Conservation (phyloP, 2,329 filamentous ascomycete species). For the Penicillium sp. region DNA sequence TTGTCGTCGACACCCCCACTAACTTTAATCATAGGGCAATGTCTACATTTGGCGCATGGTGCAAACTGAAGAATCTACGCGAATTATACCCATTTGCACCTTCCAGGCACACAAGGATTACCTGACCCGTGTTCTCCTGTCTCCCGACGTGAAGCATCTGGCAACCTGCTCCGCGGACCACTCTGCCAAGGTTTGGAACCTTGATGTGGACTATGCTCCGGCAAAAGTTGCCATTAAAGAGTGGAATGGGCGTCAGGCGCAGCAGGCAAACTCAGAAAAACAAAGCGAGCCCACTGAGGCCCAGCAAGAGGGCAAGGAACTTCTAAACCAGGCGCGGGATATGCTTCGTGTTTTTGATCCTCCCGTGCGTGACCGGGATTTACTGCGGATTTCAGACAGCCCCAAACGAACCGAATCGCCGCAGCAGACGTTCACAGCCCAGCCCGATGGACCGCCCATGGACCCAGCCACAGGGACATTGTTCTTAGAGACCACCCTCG, state of each 20-base stretch:
- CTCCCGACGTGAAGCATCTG: slow-evolving; percentile 87
- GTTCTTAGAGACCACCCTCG: slow-evolving; percentile 77
- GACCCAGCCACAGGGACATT: slow-evolving; percentile 51
- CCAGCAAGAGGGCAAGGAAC: slow-evolving; percentile 15
- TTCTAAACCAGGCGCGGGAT: slow-evolving; percentile 18
- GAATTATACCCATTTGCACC: slow-evolving; percentile 77
- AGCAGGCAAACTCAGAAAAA: slow-evolving; percentile 11
- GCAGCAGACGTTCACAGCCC: slow-evolving; percentile 31
- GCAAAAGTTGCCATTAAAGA: slow-evolving; percentile 34
- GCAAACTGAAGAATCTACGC: slow-evolving; percentile 73
- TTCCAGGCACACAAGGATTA: slow-evolving; percentile 89
- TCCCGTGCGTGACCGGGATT: slow-evolving; percentile 21
- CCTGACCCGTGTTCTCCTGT: slow-evolving; percentile 85
- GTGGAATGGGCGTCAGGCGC: slow-evolving; percentile 19
- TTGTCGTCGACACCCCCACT: background rate
- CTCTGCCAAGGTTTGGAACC: slow-evolving; percentile 93
- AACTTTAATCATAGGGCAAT: slow-evolving; percentile 62
- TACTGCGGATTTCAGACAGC: slow-evolving; percentile 26
- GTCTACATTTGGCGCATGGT: slow-evolving; percentile 96
- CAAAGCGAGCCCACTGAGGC: slow-evolving; percentile 14
- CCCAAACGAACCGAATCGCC: slow-evolving; percentile 24
- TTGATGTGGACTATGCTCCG: slow-evolving; percentile 58
- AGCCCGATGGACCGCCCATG: slow-evolving; percentile 39
- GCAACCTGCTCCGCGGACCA: slow-evolving; percentile 93
- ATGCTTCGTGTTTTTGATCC: slow-evolving; percentile 27